Conservation (phyloP, 2,329 filamentous ascomycete species). For the Colletotrichum sansevieriae region DNA sequence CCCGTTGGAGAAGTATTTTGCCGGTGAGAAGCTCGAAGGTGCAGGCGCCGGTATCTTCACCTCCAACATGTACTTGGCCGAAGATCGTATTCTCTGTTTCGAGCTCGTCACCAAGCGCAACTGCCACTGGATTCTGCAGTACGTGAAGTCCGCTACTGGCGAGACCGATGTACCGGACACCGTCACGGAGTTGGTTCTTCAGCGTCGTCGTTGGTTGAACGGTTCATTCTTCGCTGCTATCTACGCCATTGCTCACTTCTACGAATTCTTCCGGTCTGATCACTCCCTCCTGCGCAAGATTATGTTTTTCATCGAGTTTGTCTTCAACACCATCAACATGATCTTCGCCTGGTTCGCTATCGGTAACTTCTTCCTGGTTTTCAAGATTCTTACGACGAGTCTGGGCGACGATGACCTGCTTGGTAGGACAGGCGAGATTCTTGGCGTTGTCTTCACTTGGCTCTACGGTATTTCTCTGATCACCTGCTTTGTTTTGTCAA, state of each 20-base stretch:
- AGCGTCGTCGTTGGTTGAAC: conserved; percentile 97
- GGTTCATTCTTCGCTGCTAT: conserved; percentile 98
- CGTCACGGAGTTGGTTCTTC: conserved; percentile 94
- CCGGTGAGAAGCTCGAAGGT: conserved; percentile 93
- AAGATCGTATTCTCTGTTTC: conserved; percentile 99
- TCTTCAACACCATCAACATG: conserved; percentile 96
- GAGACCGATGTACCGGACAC: conserved; percentile 97
- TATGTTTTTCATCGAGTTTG: conserved; percentile 91
- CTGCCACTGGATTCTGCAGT: conserved; percentile 96
- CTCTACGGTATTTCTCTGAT: conserved; percentile 92
- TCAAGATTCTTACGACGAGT: conserved; percentile 94
- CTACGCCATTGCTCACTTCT: conserved; percentile 94
- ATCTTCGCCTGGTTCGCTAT: conserved; percentile 99
- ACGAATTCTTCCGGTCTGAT: conserved; percentile 94
- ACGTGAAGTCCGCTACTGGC: conserved; percentile 96
- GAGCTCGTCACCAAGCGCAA: conserved; percentile 98
- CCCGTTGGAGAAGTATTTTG: conserved; percentile 95
- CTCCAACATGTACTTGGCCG: conserved; percentile 98
- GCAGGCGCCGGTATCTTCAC: conserved; percentile 96
- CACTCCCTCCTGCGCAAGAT: conserved; percentile 90
- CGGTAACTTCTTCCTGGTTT: conserved; percentile 98
- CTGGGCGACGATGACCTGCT: conserved; percentile 78
- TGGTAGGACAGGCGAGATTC: conserved; percentile 80
- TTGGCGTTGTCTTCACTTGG: conserved; percentile 95
- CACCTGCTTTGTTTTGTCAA: conserved; percentile 92